Evolutionary conservation across 192 early-diverging fungal species (phyloP), one percentile per base, ranked within the genome.

Genomic region (Entomortierella chlamydospora): DNA sequence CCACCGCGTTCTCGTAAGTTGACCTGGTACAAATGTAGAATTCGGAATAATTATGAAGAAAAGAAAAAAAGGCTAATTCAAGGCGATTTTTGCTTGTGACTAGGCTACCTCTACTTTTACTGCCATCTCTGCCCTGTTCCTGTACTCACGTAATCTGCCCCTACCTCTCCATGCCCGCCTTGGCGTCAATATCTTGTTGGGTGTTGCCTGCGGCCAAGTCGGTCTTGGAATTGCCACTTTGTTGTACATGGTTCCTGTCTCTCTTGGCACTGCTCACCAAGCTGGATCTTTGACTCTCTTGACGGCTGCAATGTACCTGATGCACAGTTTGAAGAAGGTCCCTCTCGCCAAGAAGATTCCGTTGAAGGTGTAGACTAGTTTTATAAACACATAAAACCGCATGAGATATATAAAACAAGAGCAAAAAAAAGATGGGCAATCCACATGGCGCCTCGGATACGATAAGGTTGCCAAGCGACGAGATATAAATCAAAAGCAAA

Each of bases 221-320:
- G 86, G 91, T 0, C 83, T 99, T 25, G 98, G 98, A n/a, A 96
- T 99, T 57, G 83, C 89, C 39, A 99, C 98, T 10, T 84, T 99
- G 37, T 86, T 99, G 29, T 95, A 95, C 73, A 91, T 96, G 83
- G 98, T 99, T 2, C 98, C 98, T 20, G 91, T 96, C 53, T 90
- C 92, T 28, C 84, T 97, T 61, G 98, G 97, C 5, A 94, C 97
- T 17, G 93, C 95, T 17, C 98, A 99, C 84, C 98, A 99, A 82
- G 93, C 92, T 33, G 96, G 96, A 26, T 95, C 95, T 18, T 85
- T 99, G 43, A 88, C 94, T 34, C 83, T 99, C 23, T 82, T 97
- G 64, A 93, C 95, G 0, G 83, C 92, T 6, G 89, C 92, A n/a
- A 73, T 94, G 47, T 93, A 91, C 87, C 76, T 97, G 31, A 84